phyloP scores from a whole-genome alignment of 2,329 filamentous ascomycete species.

The Lachnellula suecica region DNA sequence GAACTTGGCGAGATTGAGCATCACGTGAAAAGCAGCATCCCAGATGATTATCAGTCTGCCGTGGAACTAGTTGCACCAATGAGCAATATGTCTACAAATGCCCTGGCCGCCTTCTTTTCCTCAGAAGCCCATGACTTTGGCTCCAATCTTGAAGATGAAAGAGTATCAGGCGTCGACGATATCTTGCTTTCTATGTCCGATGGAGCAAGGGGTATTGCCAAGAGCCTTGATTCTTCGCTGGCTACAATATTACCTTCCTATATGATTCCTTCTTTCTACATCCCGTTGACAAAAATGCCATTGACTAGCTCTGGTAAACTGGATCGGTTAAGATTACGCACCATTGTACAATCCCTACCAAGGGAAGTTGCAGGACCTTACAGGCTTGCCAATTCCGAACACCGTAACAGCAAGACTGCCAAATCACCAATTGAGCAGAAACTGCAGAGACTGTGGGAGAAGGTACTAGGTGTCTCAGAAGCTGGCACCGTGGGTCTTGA shows the following conservation, averaged over 20 bases:
- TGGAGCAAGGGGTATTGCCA: background rate
- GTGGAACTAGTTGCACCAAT: conserved; percentile 2
- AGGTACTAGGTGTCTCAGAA: conserved; percentile 4
- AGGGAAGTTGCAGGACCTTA: background rate
- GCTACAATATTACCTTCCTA: conserved; percentile 24
- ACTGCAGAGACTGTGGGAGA: conserved; percentile 12
- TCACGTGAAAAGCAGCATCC: conserved; percentile 2
- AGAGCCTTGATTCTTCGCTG: conserved; percentile 6
- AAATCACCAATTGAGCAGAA: conserved; percentile 10
- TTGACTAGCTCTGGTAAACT: conserved; percentile 32
- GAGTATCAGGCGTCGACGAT: background rate
- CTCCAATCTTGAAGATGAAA: background rate
- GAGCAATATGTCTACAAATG: conserved; percentile 1
- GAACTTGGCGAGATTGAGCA: conserved; percentile 46
- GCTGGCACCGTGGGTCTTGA: conserved; percentile 18
- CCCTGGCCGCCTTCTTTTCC: conserved; percentile 2
- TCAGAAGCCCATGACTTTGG: background rate
- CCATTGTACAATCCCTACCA: conserved; percentile 9
- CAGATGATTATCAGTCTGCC: background rate
- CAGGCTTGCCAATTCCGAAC: background rate
- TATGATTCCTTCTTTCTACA: conserved; percentile 35
- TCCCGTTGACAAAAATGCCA: conserved; percentile 31
- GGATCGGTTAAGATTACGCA: conserved; percentile 35
- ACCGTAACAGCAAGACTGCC: background rate
- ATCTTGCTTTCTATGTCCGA: conserved; percentile 4